A percentile compares a stretch with the other conserved stretches of the same genome.
Evolutionary conservation across 1,284 basidiomycete species (phyloP).

Genomic region (Trichosporon faecale): DNA sequence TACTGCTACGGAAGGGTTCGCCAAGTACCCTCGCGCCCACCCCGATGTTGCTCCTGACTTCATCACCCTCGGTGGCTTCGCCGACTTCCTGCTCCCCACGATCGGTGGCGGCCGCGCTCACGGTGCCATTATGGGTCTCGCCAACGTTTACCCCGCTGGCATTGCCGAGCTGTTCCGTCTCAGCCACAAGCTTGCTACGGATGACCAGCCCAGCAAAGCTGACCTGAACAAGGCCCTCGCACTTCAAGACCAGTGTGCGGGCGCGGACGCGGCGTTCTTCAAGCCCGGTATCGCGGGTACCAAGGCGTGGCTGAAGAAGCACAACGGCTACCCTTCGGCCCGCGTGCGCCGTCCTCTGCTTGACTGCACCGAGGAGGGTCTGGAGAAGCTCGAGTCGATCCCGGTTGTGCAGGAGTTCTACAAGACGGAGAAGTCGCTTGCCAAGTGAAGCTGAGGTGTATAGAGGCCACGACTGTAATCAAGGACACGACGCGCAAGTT

Average conservation of each 20-base stretch:
- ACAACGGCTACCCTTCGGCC: conserved; percentile 63
- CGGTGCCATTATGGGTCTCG: conserved; percentile 78
- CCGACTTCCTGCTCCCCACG: conserved; percentile 73
- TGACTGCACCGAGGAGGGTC: conserved; percentile 59
- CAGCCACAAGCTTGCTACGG: conserved; percentile 56
- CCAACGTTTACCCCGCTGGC: conserved; percentile 68
- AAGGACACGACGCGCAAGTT: background rate
- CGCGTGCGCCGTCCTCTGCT: conserved; percentile 72
- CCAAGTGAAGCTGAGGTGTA: background rate
- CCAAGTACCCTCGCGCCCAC: conserved; percentile 64
- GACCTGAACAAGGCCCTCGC: conserved; percentile 67
- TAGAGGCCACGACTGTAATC: background rate
- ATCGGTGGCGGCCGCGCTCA: conserved; percentile 59
- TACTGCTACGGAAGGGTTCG: conserved; percentile 63
- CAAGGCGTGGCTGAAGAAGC: conserved; percentile 70
- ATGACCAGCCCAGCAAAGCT: conserved; percentile 55
- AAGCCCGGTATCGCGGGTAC: conserved; percentile 76
- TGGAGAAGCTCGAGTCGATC: conserved; percentile 64
- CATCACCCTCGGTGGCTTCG: conserved; percentile 72
- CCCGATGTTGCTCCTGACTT: conserved; percentile 55
- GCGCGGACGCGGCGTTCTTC: conserved; percentile 74
- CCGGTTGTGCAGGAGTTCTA: conserved; percentile 66
- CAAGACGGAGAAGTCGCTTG: conserved; percentile 62
- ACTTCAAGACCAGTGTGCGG: conserved; percentile 73
- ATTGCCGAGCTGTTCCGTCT: conserved; percentile 64